phyloP scores from a whole-genome alignment of 1,284 basidiomycete genomes.

The Cystobasidium sp. region DNA sequence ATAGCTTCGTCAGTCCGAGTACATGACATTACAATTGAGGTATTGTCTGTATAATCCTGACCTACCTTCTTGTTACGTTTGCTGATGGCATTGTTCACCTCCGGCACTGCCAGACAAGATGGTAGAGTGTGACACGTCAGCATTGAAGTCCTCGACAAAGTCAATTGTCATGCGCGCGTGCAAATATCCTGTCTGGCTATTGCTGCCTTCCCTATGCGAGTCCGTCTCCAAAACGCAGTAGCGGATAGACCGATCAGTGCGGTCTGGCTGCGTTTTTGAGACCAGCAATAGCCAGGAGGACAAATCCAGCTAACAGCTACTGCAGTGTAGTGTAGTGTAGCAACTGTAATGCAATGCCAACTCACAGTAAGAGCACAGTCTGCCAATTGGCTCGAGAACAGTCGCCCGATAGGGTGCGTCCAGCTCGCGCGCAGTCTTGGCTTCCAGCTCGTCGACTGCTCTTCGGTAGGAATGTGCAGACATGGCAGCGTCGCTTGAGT shows the following conservation, averaged over 20 bases:
- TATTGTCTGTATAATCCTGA: too few species aligned
- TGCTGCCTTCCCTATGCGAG: neutral
- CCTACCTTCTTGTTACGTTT: conserved; percentile 95
- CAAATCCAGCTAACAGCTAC: too few species aligned
- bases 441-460: conserved; percentile 91
- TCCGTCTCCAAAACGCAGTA: too few species aligned
- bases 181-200: neutral
- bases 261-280: too few species aligned
- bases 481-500: conserved; percentile 77
- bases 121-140: neutral
- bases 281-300: too few species aligned
- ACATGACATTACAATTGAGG: too few species aligned
- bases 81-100: conserved; percentile 88
- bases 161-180: too few species aligned
- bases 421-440: conserved; percentile 80
- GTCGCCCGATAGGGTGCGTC: conserved; percentile 67
- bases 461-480: conserved; percentile 95
- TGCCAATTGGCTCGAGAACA: conserved; percentile 77
- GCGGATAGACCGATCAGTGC: too few species aligned
- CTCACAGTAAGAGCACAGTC: conserved; percentile 87
- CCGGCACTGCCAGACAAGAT: conserved; percentile 60
- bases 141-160: too few species aligned
- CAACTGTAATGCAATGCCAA: neutral
- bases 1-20: neutral
- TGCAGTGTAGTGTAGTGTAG: neutral